Base-by-base conservation (phyloP, 1,139 yeast genomes). In the Saccharomyces hybrid region DNA sequence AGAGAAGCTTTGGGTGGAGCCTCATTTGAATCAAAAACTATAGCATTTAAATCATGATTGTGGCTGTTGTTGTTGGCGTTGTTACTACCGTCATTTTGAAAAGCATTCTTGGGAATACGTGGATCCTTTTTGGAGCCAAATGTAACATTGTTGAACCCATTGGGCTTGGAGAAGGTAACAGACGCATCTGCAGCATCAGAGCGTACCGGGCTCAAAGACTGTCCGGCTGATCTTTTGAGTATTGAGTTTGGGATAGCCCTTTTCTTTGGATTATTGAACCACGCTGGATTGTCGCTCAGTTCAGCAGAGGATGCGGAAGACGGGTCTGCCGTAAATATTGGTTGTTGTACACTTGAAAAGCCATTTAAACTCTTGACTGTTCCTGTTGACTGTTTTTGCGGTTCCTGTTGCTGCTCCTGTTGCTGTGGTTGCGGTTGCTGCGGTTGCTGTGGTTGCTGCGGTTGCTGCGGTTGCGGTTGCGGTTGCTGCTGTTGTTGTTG, bases 51-150 rank as follows among this genome's bases (percentile, higher is more conserved):
- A 58, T 81, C 53, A 9, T 52, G 28, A 42, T 55, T 38, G 54
- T 31, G 38, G 48, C 53, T 4, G 23, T 14, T 27, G 26, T 41
- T 82, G 38, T 61, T 62, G 19, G 58, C 54, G 27, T 63, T 61
- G 48, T 44, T 26, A 29, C 29, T 13, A 19, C 23, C 23, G 23
- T 42, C 29, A 26, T 29, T 14, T 29, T 9, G 23, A 50, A 31
- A 8, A 3, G n/a, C 49, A 25, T 46, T 11, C 26, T 58, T 59
- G 48, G 59, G 57, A 25, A 56, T 47, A 7, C 51, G 52, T 27
- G 57, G 55, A 44, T 64, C 65, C 54, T 71, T 70, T 58, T 70
- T 70, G 0, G 73, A 66, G 5, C 76, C 76, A 59, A 73, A 72
- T 3, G 73, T 62, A 25, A 71, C 58, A n/a, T 67, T 70, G 46